Base-by-base conservation (phyloP, 2,329 filamentous ascomycete species). In the Huntiella savannae region DNA sequence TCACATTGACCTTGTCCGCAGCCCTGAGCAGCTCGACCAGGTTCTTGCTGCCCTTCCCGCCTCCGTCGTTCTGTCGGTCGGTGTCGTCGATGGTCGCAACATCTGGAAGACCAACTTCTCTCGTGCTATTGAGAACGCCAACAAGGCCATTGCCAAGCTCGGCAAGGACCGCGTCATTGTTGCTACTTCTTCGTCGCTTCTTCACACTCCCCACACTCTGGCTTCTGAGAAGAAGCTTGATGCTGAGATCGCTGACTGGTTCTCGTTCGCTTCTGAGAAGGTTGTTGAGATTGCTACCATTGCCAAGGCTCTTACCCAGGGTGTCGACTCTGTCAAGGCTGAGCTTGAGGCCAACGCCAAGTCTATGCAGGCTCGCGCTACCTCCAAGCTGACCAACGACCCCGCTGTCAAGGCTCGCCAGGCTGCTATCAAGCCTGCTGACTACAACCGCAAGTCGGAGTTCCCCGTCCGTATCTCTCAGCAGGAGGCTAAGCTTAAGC, bases 21-120 rank as follows among this genome's bases (percentile, higher is more conserved):
- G 95, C 75, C 91, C 91, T 47, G 88, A 96, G 74, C 91, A 98
- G 73, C 81, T 98, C 53, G 78, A 91, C 52, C 76, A 80, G 54
- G 85, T 98, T 58, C 65, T 85, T 56, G 72, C 70, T 59, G 79
- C 86, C 59, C 77, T 98, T 54, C 86, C 85, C 63, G 67, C 84
- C 62, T 85, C 86, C 64, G 92, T 94, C 62, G 67, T 86, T 56
- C 79, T 98, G 55, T 98, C 91, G 55, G 82, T 79, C 54, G 91
- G 91, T 84, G 82, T 98, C 57, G 91, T 98, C 55, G 87, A 98
- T 59, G 91, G 91, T 59, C 86, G 91, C 60, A 98, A 98, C 77
- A 96, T 98, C 74, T 98, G 91, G 91, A 98, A 98, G 83, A 95
- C 86, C 69, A 93, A 96, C 79, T 82, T 95, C 71, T 82, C 93